Base-by-base conservation (phyloP, 2,329 filamentous ascomycete genomes). In the Parafenestella ontariensis region DNA sequence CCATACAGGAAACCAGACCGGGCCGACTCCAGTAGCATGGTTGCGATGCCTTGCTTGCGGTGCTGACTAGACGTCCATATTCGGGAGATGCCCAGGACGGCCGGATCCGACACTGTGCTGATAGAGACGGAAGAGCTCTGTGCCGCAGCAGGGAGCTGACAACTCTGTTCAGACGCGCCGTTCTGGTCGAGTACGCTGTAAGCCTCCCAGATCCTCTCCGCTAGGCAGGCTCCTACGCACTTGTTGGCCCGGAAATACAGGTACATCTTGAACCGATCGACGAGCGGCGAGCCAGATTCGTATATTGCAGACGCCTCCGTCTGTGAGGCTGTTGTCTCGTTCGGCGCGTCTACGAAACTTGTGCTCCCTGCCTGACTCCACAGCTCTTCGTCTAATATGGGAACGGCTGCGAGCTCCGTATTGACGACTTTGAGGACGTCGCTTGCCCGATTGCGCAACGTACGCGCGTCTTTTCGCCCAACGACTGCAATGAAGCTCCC, bases 51-150 rank as follows among this genome's bases (percentile, higher is more conserved):
- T 59, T 82, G 80, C 37, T 83, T 76, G 28, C 86, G 80, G 54
- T 84, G 82, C 1, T 80, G 77, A 5, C 78, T 80, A 7, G 83
- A 85, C 0, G 85, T 86, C 87, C 87, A 89, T 61, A 89, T 86
- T 26, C 87, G 81, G 21, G 86, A 87, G 23, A 89, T 82, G 17
- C 86, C 85, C 49, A 88, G 78, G n/a, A 83, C 76, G 2, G 82
- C 85, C 2, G 78, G 73, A 23, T 79, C 57, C 5, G 76, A 62
- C 41, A 77, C 73, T 23, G 76, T 72, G 46, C 77, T 76, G 31
- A 81, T 74, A 1, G 78, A 80, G 52, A 85, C 69, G 29, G 71
- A 72, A 20, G 73, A 74, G 56, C 67, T 68, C 24, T 66, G 58
- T 20, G 36, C 31, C 31, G 62, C 62, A 26, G 29, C 54, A 43